Conservation (phyloP, 371 early-diverging fungal genomes). For the Syncephalastrum monosporum region DNA sequence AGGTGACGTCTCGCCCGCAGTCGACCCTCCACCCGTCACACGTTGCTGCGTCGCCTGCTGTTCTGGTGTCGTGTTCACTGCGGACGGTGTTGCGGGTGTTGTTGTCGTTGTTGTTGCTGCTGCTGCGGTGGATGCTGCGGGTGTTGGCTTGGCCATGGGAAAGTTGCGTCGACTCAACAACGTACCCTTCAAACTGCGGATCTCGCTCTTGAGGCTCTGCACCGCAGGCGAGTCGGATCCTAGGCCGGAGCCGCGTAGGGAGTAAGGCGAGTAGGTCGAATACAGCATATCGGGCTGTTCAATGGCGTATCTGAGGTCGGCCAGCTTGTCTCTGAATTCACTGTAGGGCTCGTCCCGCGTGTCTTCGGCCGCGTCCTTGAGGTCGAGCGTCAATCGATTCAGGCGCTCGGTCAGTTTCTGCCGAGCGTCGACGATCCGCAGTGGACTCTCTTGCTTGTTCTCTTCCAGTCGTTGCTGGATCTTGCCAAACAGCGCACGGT, state of each 20-base stretch:
- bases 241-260: slow-evolving; percentile 4
- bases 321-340: slow-evolving; percentile 9
- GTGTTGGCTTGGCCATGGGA: slow-evolving; percentile 15
- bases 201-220: slow-evolving; percentile 31
- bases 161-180: slow-evolving; percentile 32
- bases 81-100: neutral
- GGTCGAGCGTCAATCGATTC: neutral
- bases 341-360: slow-evolving; percentile 11
- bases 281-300: slow-evolving; percentile 11
- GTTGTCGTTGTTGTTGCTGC: slow-evolving; percentile 5
- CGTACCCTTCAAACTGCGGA: slow-evolving; percentile 29
- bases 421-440: slow-evolving; percentile 1
- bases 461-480: slow-evolving; percentile 9
- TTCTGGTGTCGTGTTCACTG: neutral
- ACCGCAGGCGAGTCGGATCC: slow-evolving; percentile 30
- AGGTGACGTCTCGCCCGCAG: slow-evolving; percentile 2
- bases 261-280: slow-evolving; percentile 9
- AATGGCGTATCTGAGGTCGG: slow-evolving; percentile 8
- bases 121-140: slow-evolving; percentile 1
- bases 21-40: too few relatives aligned
- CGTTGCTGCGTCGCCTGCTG: too few relatives aligned
- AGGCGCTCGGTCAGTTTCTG: slow-evolving; percentile 10
- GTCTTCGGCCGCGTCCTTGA: slow-evolving; percentile 4
- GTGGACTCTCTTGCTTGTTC: neutral
- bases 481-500: neutral